Evolutionary conservation across 2,329 filamentous ascomycete species (phyloP).

Genomic region (Teratosphaeria pseudoeucalypti): DNA sequence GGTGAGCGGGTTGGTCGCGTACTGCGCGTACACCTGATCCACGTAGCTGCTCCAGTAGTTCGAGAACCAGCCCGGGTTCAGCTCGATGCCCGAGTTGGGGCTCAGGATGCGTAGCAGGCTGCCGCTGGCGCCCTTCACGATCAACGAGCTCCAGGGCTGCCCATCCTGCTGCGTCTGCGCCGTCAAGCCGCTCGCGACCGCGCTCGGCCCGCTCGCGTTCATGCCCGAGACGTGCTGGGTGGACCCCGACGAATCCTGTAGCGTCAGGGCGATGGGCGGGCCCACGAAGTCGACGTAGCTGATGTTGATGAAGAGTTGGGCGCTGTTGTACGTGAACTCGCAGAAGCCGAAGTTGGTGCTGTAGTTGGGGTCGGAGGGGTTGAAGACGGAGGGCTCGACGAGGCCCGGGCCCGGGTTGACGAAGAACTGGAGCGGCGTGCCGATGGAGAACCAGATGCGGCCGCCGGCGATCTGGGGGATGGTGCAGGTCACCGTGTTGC

Average conservation of each 20-base stretch:
- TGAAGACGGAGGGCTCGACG: constrained; percentile 27
- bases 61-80: constrained; percentile 37
- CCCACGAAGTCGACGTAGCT: constrained; percentile 31
- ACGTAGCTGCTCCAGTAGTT: constrained; percentile 45
- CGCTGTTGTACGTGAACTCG: constrained; percentile 40
- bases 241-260: constrained; percentile 27
- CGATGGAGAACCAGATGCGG: constrained; percentile 28
- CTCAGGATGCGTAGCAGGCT: constrained; percentile 33
- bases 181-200: constrained; percentile 43
- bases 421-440: constrained; percentile 22
- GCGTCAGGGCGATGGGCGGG: constrained; percentile 31
- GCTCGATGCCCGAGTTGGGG: constrained; percentile 37
- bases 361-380: constrained; percentile 33
- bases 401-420: constrained; percentile 28
- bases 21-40: constrained; percentile 41
- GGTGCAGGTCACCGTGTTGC: constrained; percentile 22
- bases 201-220: constrained; percentile 45
- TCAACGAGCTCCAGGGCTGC: constrained; percentile 51
- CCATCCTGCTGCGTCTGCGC: constrained; percentile 48
- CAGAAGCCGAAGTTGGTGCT: constrained; percentile 31
- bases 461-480: constrained; percentile 28
- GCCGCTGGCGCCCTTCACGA: constrained; percentile 30
- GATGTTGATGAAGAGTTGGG: constrained; percentile 38
- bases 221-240: constrained; percentile 49
- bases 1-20: constrained; percentile 30